Evolutionary conservation across 176 grass and related monocot genomes (phyloP).

Genomic region (Hordeum vulgare): DNA sequence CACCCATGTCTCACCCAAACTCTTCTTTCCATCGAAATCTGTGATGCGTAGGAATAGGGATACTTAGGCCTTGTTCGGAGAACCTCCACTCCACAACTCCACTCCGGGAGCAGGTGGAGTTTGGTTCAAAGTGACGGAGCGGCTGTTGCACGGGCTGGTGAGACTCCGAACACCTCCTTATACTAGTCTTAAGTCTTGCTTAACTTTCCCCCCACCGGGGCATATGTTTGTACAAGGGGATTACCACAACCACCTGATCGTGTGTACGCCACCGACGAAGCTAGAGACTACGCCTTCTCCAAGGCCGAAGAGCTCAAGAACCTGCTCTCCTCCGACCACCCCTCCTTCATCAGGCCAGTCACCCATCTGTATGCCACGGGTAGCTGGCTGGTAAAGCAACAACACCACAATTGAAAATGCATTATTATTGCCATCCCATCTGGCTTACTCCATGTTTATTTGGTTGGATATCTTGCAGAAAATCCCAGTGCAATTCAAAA

Average conservation of each 20-base stretch:
- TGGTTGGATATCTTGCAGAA: constrained; percentile 24
- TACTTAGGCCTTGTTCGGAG: too few relatives aligned
- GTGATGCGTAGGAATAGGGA: neutral
- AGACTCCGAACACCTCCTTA: too few relatives aligned
- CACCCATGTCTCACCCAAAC: neutral
- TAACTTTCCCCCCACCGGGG: neutral
- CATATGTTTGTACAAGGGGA: neutral
- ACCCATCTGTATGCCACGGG: constrained; percentile 42
- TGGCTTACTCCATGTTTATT: neutral
- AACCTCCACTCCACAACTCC: too few relatives aligned
- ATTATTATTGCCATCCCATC: neutral
- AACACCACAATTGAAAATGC: neutral
- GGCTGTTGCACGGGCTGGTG: too few relatives aligned
- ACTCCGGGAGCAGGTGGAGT: too few relatives aligned
- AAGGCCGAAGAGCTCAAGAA: constrained; percentile 45
- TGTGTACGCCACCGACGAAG: constrained; percentile 20
- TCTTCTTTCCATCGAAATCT: neutral
- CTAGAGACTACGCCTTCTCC: constrained; percentile 13
- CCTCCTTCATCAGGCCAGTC: constrained; percentile 56
- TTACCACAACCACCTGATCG: neutral
- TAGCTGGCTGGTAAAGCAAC: constrained; percentile 34
- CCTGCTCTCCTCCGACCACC: constrained; percentile 24
- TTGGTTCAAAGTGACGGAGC: too few relatives aligned
- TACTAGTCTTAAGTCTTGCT: neutral
- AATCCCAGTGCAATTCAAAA: constrained; percentile 37